Evolutionary conservation across 2,329 filamentous ascomycete species (phyloP).

Genomic region (Lecanicillium sp.): DNA sequence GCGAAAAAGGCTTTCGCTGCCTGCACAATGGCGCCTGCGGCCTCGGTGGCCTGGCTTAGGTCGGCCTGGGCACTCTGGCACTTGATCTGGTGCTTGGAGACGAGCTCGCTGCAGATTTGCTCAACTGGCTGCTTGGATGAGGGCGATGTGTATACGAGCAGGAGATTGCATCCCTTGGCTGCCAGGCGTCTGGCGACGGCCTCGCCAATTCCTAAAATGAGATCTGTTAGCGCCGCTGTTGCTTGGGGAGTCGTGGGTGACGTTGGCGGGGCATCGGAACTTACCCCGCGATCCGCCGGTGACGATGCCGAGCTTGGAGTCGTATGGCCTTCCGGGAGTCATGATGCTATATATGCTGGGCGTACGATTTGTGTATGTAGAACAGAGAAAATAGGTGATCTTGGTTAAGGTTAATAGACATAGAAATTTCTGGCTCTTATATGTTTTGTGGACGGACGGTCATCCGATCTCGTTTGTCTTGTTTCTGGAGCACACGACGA

Average conservation of each 20-base stretch:
- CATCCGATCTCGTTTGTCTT: no score
- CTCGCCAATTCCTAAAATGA: conserved; percentile 55
- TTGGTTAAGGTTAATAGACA: no score
- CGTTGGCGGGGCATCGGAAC: no score
- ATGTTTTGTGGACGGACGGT: no score
- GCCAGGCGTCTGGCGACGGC: conserved; percentile 50
- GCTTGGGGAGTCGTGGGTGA: no score
- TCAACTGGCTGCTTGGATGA: conserved; percentile 39
- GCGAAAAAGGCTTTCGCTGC: conserved; percentile 19
- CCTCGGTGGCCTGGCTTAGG: conserved; percentile 17
- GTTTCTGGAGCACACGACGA: no score
- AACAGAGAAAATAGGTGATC: no score
- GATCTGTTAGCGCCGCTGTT: no score
- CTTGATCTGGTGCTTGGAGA: conserved; percentile 30
- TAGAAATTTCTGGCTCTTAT: no score
- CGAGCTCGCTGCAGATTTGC: conserved; percentile 37
- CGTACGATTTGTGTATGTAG: no score
- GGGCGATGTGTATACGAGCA: conserved; percentile 52
- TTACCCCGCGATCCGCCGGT: conserved; percentile 73
- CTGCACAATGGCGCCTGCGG: conserved; percentile 19
- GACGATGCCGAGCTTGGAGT: conserved; percentile 70
- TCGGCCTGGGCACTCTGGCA: conserved; percentile 21
- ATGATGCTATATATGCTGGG: no score
- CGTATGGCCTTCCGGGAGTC: conserved; percentile 34
- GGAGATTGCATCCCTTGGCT: conserved; percentile 49